A percentile compares a stretch with the other conserved stretches of the same genome.
phyloP scores from a whole-genome alignment of 257 asterid species.

The Penstemon newberryi region DNA sequence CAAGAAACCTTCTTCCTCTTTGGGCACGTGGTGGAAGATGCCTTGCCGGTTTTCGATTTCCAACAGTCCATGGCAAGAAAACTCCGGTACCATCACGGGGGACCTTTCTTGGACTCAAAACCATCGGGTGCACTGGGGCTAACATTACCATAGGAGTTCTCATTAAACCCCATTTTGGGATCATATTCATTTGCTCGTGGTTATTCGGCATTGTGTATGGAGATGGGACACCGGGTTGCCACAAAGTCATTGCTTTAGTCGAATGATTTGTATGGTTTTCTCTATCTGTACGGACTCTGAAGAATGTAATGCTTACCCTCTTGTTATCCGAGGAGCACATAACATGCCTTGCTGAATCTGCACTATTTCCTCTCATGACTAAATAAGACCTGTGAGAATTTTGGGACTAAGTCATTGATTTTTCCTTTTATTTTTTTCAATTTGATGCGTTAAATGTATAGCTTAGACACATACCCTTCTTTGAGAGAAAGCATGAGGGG shows the following conservation, averaged over 20 bases:
- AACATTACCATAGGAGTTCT: conserved; percentile 49
- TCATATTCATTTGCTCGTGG: conserved; percentile 32
- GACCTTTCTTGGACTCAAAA: conserved; percentile 38
- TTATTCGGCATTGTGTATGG: conserved; percentile 36
- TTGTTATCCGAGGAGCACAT: conserved; percentile 64
- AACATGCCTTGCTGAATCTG: conserved; percentile 60
- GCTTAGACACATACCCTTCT: conserved; percentile 54
- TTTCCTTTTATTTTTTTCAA: background rate
- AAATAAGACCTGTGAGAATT: conserved; percentile 49
- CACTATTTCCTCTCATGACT: conserved; percentile 72
- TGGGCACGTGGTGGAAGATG: conserved; percentile 65
- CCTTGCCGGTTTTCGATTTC: conserved; percentile 44
- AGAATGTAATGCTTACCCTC: conserved; percentile 62
- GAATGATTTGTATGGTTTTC: conserved; percentile 32
- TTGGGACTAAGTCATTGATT: background rate
- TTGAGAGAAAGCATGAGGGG: conserved; percentile 65
- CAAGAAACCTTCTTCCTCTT: conserved; percentile 35
- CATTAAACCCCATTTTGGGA: conserved; percentile 46
- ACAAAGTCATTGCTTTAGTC: conserved; percentile 44
- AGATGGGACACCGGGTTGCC: conserved; percentile 52
- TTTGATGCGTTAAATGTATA: background rate
- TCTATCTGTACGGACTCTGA: conserved; percentile 46
- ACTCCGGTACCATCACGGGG: conserved; percentile 64
- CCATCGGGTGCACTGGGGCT: conserved; percentile 44
- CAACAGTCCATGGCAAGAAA: conserved; percentile 55